Evolutionary conservation across 108 stramenopile species (phyloP), one percentile per base, ranked within the genome.

Genomic region (Pseudonitzschia pungens): DNA sequence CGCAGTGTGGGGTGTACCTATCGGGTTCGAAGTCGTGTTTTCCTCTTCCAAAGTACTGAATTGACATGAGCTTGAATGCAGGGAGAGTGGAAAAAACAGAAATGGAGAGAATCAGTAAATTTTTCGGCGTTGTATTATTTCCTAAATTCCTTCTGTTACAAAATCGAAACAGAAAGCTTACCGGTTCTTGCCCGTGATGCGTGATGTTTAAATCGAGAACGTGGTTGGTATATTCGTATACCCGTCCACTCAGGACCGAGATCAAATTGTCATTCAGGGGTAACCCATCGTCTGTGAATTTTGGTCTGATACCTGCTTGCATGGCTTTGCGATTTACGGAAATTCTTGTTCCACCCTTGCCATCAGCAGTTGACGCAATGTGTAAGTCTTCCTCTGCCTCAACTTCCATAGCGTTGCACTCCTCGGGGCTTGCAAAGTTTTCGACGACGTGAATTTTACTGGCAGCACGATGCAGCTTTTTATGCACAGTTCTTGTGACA

Each of bases 1-100:
- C 97, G 59, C 83, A 84, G 72, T 98, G 97, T 6, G 95, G 93
- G 71, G 79, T 92, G 75, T 97, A 98, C 63, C 94, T 78, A 83
- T 98, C 97, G 1, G 92, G 91, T 72, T 81, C 76, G 20, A 78
- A 59, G 65, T 91, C 84, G 69, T 83, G 75, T n/a, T 71, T 26
- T n/a, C 91, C 93, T 8, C 87, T 60, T 67, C 87, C 87, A 63
- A 67, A 81, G 73, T 96, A 96, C 77, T 93, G 92, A 72, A 96
- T 93, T 28, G 68, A 68, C 91, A 93, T 91, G 2, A 93, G 62
- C 45, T 48, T 48, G 7, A 48, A 48, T 18, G 18, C 18, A 12
- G 18, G 14, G 14, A 8, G 14, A 18, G 2, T 14, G 18, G 18
- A 48, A 48, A 8, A 11, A 11, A 4, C 45, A 14, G 14, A 48